Evolutionary conservation across 192 early-diverging fungal species (phyloP).

Genomic region (Phycomyces blakesleeanus): DNA sequence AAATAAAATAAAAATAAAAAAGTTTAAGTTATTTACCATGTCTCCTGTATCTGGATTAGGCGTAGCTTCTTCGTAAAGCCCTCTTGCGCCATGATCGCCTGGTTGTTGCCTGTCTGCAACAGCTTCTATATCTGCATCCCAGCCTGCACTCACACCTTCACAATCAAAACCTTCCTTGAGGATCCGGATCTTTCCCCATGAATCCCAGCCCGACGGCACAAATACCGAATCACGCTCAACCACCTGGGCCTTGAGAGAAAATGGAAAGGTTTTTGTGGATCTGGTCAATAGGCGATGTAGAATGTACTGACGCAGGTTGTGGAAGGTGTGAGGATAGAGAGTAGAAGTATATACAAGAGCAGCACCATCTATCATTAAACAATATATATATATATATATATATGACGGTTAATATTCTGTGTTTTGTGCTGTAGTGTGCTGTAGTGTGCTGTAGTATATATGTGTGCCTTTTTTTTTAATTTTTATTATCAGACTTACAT

Average conservation of each 20-base stretch:
- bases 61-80: constrained; percentile 59
- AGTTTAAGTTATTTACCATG: constrained; percentile 35
- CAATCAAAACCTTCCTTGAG: constrained; percentile 74
- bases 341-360: constrained; percentile 87
- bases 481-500: constrained; percentile 54
- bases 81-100: constrained; percentile 45
- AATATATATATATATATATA: not conserved
- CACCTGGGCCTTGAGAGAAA: constrained; percentile 69
- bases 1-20: not conserved
- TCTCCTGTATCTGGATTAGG: constrained; percentile 39
- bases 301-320: constrained; percentile 75
- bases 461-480: too few species aligned
- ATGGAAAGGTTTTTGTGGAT: constrained; percentile 45
- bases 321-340: constrained; percentile 71
- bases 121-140: constrained; percentile 50
- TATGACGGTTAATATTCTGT: not conserved
- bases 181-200: constrained; percentile 80
- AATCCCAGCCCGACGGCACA: constrained; percentile 94
- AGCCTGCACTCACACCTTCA: constrained; percentile 53
- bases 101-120: constrained; percentile 25
- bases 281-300: constrained; percentile 64
- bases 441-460: not conserved
- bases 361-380: constrained; percentile 67
- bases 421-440: not conserved
- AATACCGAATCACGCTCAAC: constrained; percentile 85